phyloP scores from a whole-genome alignment of 108 stramenopile species.

The Nitzschia inconspicua region DNA sequence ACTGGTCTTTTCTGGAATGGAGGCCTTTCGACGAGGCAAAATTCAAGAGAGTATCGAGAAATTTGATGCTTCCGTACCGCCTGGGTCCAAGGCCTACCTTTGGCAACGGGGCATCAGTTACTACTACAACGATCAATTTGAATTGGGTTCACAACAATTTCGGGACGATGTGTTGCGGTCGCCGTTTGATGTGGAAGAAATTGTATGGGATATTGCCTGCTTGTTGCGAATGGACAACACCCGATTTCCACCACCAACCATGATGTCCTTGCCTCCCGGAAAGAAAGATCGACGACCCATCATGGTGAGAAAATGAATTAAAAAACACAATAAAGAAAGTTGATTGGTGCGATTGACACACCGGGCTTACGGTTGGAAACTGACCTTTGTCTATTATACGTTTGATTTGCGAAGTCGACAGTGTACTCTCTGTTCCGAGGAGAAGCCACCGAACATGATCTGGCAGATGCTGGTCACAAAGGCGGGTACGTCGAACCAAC shows the following conservation, averaged over 20 bases:
- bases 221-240: slow-evolving; percentile 31
- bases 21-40: too few relatives aligned
- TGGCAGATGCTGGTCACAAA: slow-evolving; percentile 48
- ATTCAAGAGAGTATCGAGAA: too few relatives aligned
- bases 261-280: slow-evolving; percentile 50
- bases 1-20: too few relatives aligned
- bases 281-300: slow-evolving; percentile 61
- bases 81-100: slow-evolving; percentile 54
- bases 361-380: not conserved
- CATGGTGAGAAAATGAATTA: slow-evolving; percentile 35
- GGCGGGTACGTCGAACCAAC: slow-evolving; percentile 35
- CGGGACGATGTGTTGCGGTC: slow-evolving; percentile 16
- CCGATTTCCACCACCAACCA: slow-evolving; percentile 29
- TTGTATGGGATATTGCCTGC: slow-evolving; percentile 81
- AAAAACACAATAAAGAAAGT: not conserved
- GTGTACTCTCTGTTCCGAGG: slow-evolving; percentile 65
- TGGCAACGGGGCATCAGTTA: slow-evolving; percentile 76
- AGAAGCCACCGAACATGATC: slow-evolving; percentile 58
- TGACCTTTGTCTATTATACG: not conserved
- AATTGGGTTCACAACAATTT: slow-evolving; percentile 33
- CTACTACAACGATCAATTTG: slow-evolving; percentile 64
- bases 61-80: too few relatives aligned
- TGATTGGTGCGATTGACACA: not conserved
- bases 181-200: slow-evolving; percentile 69
- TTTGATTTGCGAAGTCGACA: slow-evolving; percentile 15